These are phyloP conservation scores for Pyrenopolyporus hunteri DNA, from an alignment of 495 filamentous ascomycete species.

Conservation along the genomic window DNA sequence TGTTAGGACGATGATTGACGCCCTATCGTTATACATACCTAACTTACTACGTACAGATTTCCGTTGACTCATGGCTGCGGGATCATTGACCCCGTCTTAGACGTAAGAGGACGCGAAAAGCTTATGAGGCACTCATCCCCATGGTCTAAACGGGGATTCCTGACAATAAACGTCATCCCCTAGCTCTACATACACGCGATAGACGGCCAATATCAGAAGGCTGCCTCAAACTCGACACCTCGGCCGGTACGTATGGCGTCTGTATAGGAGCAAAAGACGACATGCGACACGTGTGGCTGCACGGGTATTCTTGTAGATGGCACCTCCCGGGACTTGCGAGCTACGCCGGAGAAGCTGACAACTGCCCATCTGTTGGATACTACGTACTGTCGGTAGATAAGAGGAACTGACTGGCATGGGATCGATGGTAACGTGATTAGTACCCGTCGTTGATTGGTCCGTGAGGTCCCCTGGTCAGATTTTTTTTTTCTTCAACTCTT, in stretches of 20 bases:
- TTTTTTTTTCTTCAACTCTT: not conserved
- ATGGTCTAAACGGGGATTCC: no score
- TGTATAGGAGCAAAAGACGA: slow-evolving; percentile 9
- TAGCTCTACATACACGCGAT: no score
- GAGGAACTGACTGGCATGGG: slow-evolving; percentile 28
- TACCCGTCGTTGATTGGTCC: slow-evolving; percentile 24
- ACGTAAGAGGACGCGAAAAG: slow-evolving; percentile 13
- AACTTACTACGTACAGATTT: slow-evolving; percentile 28
- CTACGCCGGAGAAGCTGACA: slow-evolving; percentile 10
- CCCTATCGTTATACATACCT: slow-evolving; percentile 5
- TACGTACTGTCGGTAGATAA: slow-evolving; percentile 30
- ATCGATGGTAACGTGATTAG: slow-evolving; percentile 36
- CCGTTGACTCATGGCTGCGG: slow-evolving; percentile 21
- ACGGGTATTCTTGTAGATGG: slow-evolving; percentile 5
- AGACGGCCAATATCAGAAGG: no score
- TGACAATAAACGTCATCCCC: no score
- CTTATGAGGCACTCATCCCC: slow-evolving; percentile 1
- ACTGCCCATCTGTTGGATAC: slow-evolving; percentile 1
- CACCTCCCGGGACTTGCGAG: not conserved
- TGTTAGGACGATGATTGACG: slow-evolving; percentile 11
- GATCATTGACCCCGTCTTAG: slow-evolving; percentile 21
- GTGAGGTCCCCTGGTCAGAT: not conserved
- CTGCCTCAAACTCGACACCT: slow-evolving; percentile 8
- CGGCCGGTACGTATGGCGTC: slow-evolving; percentile 1
- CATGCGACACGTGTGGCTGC: slow-evolving; percentile 21